Base-by-base conservation (phyloP, 2,329 filamentous ascomycete species). In the Ceratocystis variospora region DNA sequence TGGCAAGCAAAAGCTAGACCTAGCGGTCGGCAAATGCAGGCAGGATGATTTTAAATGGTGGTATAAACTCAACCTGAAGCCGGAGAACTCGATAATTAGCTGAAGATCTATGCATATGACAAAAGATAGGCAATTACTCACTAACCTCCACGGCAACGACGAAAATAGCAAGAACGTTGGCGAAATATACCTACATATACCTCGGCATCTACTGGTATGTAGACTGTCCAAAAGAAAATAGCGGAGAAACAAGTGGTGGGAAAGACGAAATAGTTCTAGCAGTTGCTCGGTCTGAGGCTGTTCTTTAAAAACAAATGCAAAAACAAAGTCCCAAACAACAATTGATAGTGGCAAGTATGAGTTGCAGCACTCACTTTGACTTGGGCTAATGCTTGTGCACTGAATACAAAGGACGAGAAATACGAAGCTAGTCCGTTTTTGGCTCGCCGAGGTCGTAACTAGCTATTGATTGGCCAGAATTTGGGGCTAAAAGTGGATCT, bases 371-470 rank as follows among this genome's bases (percentile, higher is more conserved):
- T 41, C 37, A 41, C 37, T 41, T 41, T 10, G 4, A 41, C 37
- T 41, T 41, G 3, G 12, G 37, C 8, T 41, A 41, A 12, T 41
- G 37, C 37, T 41, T 41, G 37, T 41, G 8, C 10, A 41, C 10
- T 41, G 37, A 22, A 25, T 19, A 53, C 7, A 25, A 25, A 53
- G 22, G 48, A 53, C 6, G 5, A 12, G 64, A 2, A 19, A 68
- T 68, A 69, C 69, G 17, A 48, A 31, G 61, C 68, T 69, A 69
- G 41, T 33, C 68, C 67, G 10, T 46, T 69, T 69, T 63, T 19
- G 68, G 64, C 65, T 69, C 65, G 68, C 66, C 68, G 67, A 25
- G 46, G 12, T 46, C 5, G n/a, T 25, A 5, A 3, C 15, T 5
- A 10, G 3, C n/a, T 19, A 55, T 12, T 63, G 12, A 69, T 69